Conservation (phyloP, 805 yeast genomes). For the Candida ovalis region DNA sequence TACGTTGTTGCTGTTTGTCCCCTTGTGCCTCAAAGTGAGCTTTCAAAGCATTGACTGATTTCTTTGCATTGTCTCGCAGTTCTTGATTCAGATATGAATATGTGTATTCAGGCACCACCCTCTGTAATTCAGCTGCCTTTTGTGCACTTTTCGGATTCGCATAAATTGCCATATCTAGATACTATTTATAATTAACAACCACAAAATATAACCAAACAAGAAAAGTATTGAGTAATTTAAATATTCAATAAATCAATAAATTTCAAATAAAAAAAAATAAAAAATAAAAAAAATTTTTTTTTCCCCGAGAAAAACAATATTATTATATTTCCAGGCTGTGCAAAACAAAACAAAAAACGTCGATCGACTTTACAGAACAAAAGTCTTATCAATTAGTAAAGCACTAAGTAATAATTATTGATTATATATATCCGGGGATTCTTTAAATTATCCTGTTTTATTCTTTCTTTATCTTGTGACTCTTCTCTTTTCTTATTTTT, state of each 20-base stretch:
- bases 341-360: background rate
- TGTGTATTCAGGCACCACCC: background rate
- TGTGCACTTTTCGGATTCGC: background rate
- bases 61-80: constrained; percentile 16
- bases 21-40: constrained; percentile 25
- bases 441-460: too few species aligned
- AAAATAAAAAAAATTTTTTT: background rate
- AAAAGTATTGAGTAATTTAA: too few species aligned
- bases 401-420: too few species aligned
- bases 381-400: background rate
- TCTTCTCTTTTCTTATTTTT: background rate
- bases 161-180: background rate
- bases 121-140: background rate
- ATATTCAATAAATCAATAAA: too few species aligned
- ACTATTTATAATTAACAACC: background rate
- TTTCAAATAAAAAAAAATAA: background rate
- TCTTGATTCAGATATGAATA: constrained; percentile 12
- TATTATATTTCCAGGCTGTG: background rate
- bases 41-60: constrained; percentile 30
- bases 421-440: too few species aligned
- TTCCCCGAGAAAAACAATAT: too few species aligned
- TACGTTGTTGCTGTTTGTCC: constrained; percentile 24
- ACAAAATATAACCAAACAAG: too few species aligned
- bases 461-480: background rate
- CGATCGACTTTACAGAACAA: background rate